Evolutionary conservation across 371 early-diverging fungal species (phyloP).

Genomic region (Capillidium rhysosporum): DNA sequence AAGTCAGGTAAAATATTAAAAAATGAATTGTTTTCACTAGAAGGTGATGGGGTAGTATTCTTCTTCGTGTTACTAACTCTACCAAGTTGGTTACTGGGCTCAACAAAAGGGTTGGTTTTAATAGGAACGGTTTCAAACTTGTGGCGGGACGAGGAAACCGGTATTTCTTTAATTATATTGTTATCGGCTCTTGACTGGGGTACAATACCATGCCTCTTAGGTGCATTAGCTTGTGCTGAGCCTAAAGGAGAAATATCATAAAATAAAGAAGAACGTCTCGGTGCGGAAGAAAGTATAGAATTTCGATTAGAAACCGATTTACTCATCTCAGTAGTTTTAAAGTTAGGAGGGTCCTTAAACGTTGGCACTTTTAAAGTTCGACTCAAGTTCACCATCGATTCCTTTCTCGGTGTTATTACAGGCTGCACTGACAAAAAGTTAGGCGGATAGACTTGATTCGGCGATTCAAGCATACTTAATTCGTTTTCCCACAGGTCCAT

Average conservation of each 20-base stretch:
- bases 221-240: background rate
- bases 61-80: background rate
- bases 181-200: background rate
- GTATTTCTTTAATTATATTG: background rate
- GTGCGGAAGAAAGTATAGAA: conserved; percentile 2
- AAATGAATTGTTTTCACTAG: background rate
- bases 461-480: background rate
- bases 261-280: conserved; percentile 1
- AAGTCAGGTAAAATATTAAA: background rate
- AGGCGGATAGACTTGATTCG: background rate
- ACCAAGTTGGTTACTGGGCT: background rate
- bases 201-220: background rate
- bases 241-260: background rate
- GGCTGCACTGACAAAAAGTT: background rate
- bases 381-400: conserved; percentile 6
- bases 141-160: background rate
- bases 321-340: background rate
- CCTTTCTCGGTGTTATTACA: conserved; percentile 6
- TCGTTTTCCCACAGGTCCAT: no score
- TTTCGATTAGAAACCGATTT: background rate
- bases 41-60: background rate
- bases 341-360: background rate
- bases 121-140: background rate
- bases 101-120: background rate
- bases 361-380: no score